Evolutionary conservation across 2,329 filamentous ascomycete species (phyloP), one percentile per base, ranked within the genome.

Genomic region (Elsinoe fawcettii): DNA sequence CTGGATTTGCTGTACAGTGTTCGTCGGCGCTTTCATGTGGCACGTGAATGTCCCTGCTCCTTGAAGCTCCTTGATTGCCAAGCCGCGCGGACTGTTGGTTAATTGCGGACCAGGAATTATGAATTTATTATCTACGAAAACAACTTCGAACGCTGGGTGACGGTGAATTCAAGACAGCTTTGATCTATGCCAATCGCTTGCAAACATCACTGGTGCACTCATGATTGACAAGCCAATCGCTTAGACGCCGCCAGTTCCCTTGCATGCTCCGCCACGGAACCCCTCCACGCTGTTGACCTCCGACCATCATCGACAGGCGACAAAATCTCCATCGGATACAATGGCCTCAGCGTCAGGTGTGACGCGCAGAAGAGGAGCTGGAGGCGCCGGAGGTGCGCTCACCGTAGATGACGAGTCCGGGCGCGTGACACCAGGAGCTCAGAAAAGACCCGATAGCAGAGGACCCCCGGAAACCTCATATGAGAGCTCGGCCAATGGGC

Each of bases 401-500:
- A 77, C 76, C 51, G 80, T 80, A 58, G 80, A 78, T 70, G 80
- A 82, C 69, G 79, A 82, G 65, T 80, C 84, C 65, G 75, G 78
- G 66, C 83, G 80, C 74, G 84, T 87, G 64, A 78, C 80, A 66
- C 86, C 84, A 51, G 84, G 85, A 37, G 77, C 77, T 58, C 81
- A 84, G 61, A 73, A 75, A 78, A 83, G 77, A 75, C 58, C 59
- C 2, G 60, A 61, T 22, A 59, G 57, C 56, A 61, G 60, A 47
- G 75, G 79, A 62, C 72, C 74, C 18, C 81, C 82, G 57, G 83
- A 85, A 75, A 96, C 93, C 60, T 92, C 87, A 67, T 97, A 95
- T 78, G 87, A 91, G 75, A 90, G 72, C 67, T 75, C 87, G 72
- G 92, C 95, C 75, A 96, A 96, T 76, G 93, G 93, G 64, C 93